These are phyloP conservation scores for Ajuga chamaepitys DNA, from an alignment of 257 asterid genomes.

Conservation along the genomic window DNA sequence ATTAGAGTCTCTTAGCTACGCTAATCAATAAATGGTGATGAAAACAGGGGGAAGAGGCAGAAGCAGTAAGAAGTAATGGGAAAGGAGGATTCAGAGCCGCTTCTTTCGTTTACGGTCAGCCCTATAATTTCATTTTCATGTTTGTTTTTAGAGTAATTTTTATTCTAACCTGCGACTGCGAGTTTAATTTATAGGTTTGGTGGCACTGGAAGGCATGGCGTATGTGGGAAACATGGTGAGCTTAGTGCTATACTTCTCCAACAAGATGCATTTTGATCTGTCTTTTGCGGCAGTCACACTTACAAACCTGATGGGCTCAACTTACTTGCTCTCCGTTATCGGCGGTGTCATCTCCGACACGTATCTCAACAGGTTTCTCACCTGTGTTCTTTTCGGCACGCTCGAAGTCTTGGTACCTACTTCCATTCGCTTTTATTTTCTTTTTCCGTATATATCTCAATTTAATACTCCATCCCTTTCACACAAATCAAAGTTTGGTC, in stretches of 20 bases:
- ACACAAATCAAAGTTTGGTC: too few species aligned
- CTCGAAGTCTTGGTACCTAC: slow-evolving; percentile 41
- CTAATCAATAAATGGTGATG: too few species aligned
- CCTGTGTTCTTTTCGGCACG: slow-evolving; percentile 39
- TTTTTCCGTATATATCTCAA: too few species aligned
- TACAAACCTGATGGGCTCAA: slow-evolving; percentile 59
- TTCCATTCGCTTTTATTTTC: too few species aligned
- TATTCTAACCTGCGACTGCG: too few species aligned
- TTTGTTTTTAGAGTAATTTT: background rate
- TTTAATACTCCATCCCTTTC: too few species aligned
- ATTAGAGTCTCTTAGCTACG: too few species aligned
- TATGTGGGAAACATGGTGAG: slow-evolving; percentile 54
- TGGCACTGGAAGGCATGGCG: slow-evolving; percentile 55
- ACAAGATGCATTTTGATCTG: slow-evolving; percentile 56
- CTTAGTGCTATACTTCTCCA: slow-evolving; percentile 53
- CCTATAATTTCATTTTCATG: background rate
- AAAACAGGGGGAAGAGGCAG: slow-evolving; percentile 50
- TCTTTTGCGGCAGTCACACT: slow-evolving; percentile 50
- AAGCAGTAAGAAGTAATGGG: slow-evolving; percentile 15
- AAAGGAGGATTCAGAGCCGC: slow-evolving; percentile 77
- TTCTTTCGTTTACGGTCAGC: slow-evolving; percentile 55
- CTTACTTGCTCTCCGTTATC: slow-evolving; percentile 48
- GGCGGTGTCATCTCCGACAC: slow-evolving; percentile 69
- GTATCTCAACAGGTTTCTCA: slow-evolving; percentile 43
- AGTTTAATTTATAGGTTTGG: slow-evolving; percentile 37